Evolutionary conservation across 2,329 filamentous ascomycete species (phyloP), one percentile per base, ranked within the genome.

Genomic region (Bretziella fagacearum): DNA sequence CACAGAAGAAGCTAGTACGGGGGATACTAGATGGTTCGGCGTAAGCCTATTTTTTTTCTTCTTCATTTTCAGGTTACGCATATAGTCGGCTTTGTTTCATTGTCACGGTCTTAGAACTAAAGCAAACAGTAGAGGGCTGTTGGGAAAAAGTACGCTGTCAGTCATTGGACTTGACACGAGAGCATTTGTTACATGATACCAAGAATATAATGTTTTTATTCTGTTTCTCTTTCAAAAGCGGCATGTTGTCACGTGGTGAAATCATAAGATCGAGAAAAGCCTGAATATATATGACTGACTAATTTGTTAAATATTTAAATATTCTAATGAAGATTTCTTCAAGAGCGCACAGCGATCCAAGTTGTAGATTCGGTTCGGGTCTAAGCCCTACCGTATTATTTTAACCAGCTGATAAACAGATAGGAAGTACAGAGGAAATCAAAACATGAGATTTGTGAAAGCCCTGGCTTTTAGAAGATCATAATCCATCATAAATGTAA

Each of bases 1-100:
- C 71, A 52, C 84, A 89, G 65, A 77, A 69, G 63, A 82, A 78
- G 59, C 58, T 84, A 50, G 81, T 82, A 13, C 76, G 71, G 57
- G 77, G 69, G 60, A 60, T 81, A 41, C 20, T 48, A 29, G 42
- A 51, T 17, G 25, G 25, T 17, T 29, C 26, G 25, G 18, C 27
- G 15, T 43, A 30, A 30, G 17, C 39, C 11, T 25, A 15, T 13
- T 27, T 15, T 42, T n/a, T 18, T 30, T 43, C 15, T 29, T 18
- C 20, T 43, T 1, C 8, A 11, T 27, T 18, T 43, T 15, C 17
- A 26, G 25, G 27, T 13, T 20, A 11, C 40, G 23, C n/a, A n/a
- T n/a, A n/a, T n/a, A n/a, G n/a, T n/a, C n/a, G n/a, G n/a, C n/a
- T n/a, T n/a, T n/a, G n/a, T n/a, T 6, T 6, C 13, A 5, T 33